A percentile compares a stretch with the other conserved stretches of the same genome.
phyloP scores from a whole-genome alignment of 345 rosid genomes.

The Syzygium aqueum region DNA sequence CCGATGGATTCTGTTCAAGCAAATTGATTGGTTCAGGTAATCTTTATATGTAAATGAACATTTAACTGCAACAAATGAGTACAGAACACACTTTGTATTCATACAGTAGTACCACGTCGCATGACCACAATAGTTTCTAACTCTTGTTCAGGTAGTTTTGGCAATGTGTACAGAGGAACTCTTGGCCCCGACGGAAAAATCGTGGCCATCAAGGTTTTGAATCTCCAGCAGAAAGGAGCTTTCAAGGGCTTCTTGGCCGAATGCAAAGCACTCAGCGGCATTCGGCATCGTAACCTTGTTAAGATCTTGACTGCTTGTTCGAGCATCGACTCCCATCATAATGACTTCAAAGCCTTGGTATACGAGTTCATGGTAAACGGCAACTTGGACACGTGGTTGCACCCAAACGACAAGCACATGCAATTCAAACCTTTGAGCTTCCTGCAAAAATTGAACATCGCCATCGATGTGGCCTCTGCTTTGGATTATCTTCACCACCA shows the following conservation, averaged over 20 bases:
- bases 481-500: conserved; percentile 1
- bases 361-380: conserved; percentile 13
- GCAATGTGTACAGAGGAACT: conserved; percentile 13
- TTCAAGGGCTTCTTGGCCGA: conserved; percentile 8
- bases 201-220: conserved; percentile 9
- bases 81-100: background rate
- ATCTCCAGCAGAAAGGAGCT: conserved; percentile 8
- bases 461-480: background rate
- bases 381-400: conserved; percentile 10
- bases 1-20: conserved; percentile 9
- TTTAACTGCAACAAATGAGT: too few species aligned
- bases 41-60: background rate
- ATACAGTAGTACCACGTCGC: background rate
- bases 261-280: conserved; percentile 4
- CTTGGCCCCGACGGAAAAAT: background rate
- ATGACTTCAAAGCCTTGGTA: conserved; percentile 9
- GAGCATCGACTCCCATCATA: background rate
- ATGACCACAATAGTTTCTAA: background rate
- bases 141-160: conserved; percentile 3
- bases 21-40: conserved; percentile 15
- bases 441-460: background rate
- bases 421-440: background rate
- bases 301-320: conserved; percentile 8
- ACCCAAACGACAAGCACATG: background rate
- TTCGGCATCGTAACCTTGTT: conserved; percentile 13